phyloP scores from a whole-genome alignment of 768 basidiomycete species.

The Termitomyces sp. region DNA sequence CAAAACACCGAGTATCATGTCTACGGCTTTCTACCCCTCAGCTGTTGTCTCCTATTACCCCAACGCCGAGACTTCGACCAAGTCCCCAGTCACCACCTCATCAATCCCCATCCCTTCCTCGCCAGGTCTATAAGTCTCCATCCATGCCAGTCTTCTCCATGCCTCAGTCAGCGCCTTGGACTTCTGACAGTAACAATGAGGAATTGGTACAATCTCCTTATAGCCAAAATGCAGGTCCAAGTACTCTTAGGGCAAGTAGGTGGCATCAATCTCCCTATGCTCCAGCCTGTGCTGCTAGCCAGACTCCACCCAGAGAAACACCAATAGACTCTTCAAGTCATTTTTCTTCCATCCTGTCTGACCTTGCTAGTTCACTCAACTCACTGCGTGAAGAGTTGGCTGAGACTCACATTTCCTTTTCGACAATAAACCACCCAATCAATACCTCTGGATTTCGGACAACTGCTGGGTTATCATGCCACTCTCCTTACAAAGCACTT shows the following conservation, averaged over 20 bases:
- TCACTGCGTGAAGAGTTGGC: neutral
- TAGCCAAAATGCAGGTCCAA: neutral
- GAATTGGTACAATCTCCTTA: neutral
- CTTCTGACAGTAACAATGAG: neutral
- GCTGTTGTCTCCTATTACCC: neutral
- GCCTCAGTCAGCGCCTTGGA: neutral
- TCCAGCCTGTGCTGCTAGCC: neutral
- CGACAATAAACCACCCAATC: neutral
- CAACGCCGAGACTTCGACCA: neutral
- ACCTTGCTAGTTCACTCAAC: neutral
- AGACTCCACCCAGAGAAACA: neutral
- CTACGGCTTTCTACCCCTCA: neutral
- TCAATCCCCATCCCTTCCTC: neutral
- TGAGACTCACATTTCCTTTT: neutral
- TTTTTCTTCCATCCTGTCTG: neutral
- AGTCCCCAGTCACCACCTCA: neutral
- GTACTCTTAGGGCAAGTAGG: neutral
- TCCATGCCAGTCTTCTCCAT: neutral
- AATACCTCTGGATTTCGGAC: neutral
- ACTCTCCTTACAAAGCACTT: neutral
- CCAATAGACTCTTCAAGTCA: neutral
- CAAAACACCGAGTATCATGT: neutral
- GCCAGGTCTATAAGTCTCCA: neutral
- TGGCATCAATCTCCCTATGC: neutral
- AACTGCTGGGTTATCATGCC: neutral